phyloP scores from a whole-genome alignment of 208 protist species.

The Trypanosoma brucei region DNA sequence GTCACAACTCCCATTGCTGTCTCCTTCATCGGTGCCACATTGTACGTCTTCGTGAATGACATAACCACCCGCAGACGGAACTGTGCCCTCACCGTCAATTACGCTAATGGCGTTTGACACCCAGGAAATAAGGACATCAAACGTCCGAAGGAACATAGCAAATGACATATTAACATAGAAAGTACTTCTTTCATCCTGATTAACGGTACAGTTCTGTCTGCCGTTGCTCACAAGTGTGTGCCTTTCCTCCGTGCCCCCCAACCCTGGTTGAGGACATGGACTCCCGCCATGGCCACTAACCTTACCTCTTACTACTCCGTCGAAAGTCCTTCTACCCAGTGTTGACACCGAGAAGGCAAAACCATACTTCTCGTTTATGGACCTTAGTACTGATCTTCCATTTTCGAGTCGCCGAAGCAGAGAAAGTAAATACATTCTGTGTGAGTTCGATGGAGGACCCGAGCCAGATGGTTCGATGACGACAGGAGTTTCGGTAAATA shows the following conservation, averaged over 20 bases:
- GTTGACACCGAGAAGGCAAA: slow-evolving; percentile 22
- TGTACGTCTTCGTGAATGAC: slow-evolving; percentile 13
- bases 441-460: slow-evolving; percentile 1
- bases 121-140: slow-evolving; percentile 46
- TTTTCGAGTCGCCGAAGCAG: slow-evolving; percentile 5
- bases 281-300: not conserved
- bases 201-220: not conserved
- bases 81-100: slow-evolving; percentile 40
- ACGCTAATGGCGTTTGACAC: slow-evolving; percentile 33
- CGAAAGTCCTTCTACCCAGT: not conserved
- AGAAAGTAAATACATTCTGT: slow-evolving; percentile 7
- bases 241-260: not conserved
- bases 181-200: not conserved
- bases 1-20: not conserved
- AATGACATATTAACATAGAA: slow-evolving; percentile 22
- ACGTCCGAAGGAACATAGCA: slow-evolving; percentile 57
- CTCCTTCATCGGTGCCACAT: slow-evolving; percentile 2
- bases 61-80: slow-evolving; percentile 55
- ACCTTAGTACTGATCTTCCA: slow-evolving; percentile 6
- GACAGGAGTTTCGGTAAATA: not conserved
- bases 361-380: slow-evolving; percentile 18
- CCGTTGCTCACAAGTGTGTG: not conserved
- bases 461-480: not conserved
- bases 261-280: no score
- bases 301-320: slow-evolving; percentile 4